Base-by-base conservation (phyloP, 2,329 filamentous ascomycete species). In the Pleurostoma richardsiae region DNA sequence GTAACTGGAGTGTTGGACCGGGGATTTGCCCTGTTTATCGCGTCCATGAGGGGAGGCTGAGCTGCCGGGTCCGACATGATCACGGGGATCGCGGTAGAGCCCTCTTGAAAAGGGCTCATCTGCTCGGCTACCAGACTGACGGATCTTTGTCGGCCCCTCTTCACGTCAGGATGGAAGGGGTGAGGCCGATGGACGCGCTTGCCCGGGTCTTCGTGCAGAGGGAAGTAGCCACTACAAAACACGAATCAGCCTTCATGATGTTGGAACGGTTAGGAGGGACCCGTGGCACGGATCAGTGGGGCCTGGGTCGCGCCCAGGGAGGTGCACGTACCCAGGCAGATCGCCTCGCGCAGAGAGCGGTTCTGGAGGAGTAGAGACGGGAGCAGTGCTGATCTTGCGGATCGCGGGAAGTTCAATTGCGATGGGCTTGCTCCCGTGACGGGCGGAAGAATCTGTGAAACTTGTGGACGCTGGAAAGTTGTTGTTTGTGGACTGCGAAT, bases 261-360 rank as follows among this genome's bases (percentile, higher is more conserved):
- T 19, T 19, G 19, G 19, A 30, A 19, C 7, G 11, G 41, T 46
- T 42, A 43, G 41, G 4, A 5, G 29, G 41, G 10, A 11, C 30
- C 10, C 27, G 41, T 33, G 19, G 27, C 28, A 26, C 5, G 11
- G 41, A 39, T 27, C 11, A 33, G 26, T 41, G 42, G 31, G 44
- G 10, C 19, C 19, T 19, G 19, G 19, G 19, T 19, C 19, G 19
- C 19, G 19, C 19, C 19, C 19, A 19, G 41, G 39, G 40, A 44
- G 38, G 30, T 39, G 40, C 10, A 68, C 74, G 59, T 73, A 83
- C 80, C 79, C 79, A 58, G 69, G 71, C 43, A 79, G 57, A 59
- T 83, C 80, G 44, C 80, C 80, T 46, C 80, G 70, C 40, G 75
- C 80, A 29, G 79, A 80, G 27, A 83, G 61, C 51, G 72, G 73